Percentiles rank a stretch among this genome's conserved stretches.
phyloP scores from a whole-genome alignment of 139 green algal species.

The Marvania coccoides region DNA sequence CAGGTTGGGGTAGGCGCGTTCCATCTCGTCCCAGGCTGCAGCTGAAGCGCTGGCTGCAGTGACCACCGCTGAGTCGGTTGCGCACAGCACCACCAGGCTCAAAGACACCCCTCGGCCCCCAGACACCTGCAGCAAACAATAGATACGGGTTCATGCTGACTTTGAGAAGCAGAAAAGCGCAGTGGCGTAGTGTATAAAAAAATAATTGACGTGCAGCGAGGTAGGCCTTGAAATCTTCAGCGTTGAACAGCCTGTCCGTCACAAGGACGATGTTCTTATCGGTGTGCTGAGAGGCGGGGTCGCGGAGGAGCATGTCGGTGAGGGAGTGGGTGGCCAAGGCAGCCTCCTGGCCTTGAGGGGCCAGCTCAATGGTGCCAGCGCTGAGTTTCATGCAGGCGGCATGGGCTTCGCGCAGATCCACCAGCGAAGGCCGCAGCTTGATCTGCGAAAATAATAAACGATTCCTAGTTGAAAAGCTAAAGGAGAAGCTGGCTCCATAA shows the following conservation, averaged over 20 bases:
- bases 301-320: neutral
- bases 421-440: neutral
- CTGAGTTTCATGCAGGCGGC: neutral
- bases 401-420: neutral
- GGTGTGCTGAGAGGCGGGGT: neutral
- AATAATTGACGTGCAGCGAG: too few relatives aligned
- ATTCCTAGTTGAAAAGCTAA: neutral
- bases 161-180: too few relatives aligned
- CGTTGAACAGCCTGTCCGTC: neutral
- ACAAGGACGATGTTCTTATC: neutral
- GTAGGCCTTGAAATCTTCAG: neutral
- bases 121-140: neutral
- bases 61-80: neutral
- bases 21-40: neutral
- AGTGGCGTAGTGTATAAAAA: too few relatives aligned
- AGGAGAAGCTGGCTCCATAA: neutral
- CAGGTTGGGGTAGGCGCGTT: constrained; percentile 2
- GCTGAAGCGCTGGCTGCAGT: neutral
- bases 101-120: neutral
- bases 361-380: neutral
- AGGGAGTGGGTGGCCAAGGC: neutral
- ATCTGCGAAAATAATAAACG: neutral
- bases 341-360: neutral
- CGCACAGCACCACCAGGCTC: constrained; percentile 4
- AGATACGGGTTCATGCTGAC: too few relatives aligned